Evolutionary conservation across 805 yeast genomes (phyloP), one percentile per base, ranked within the genome.

Genomic region (Wickerhamiella vanderwaltii): DNA sequence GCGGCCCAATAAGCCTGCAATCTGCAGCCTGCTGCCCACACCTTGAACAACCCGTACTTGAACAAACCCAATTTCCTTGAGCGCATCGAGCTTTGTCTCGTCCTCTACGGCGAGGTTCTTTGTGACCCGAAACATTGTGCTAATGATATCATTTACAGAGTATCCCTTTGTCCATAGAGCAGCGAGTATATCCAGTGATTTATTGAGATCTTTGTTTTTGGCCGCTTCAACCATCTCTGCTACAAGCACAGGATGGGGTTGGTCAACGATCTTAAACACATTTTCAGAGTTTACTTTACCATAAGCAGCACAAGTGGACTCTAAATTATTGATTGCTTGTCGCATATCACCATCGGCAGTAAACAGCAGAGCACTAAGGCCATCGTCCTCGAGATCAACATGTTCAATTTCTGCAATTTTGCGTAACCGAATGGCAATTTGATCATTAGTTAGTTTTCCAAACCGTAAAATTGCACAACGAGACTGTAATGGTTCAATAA

Each of bases 281-380:
- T 87, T 88, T 30, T 82, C 85, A 35, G 85, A 85, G 54, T 76
- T 82, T n/a, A 91, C 95, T 43, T 82, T 69, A 3, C 81, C 87
- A 62, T 87, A 87, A 2, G 98, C 98, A 1, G 95, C 85, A 24
- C 79, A 88, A 0, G 96, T 86, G 54, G 94, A 79, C 58, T 91
- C 98, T 45, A 91, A 59, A 60, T 91, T 91, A 57, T 91, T 91
- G 36, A 91, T 73, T 0, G 97, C 98, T 61, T 91, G 98, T 60
- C 98, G 76, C 98, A 91, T 88, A 58, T 91, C 98, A 46, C 98
- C 98, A 57, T 91, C 98, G 0, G 95, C 93, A 0, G 96, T 79
- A 63, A 91, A 91, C 12, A 91, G 76, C 45, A 91, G 69, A 0
- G 98, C 97, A 50, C 85, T 85, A 26, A 91, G 62, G 0, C 98